Base-by-base conservation (phyloP, 1,284 basidiomycete species). In the Boletus smithii region DNA sequence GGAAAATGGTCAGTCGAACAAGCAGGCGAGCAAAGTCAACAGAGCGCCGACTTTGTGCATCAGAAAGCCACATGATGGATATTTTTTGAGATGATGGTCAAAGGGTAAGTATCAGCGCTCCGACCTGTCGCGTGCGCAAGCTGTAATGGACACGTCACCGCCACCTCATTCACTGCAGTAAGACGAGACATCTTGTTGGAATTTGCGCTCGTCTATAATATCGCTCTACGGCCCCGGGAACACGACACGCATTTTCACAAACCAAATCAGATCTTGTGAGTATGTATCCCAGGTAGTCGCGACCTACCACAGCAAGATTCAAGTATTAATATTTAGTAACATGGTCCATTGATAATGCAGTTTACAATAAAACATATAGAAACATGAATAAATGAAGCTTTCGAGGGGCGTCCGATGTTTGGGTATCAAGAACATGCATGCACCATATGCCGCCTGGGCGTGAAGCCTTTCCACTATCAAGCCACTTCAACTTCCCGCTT, bases 41-140 rank as follows among this genome's bases (percentile, higher is more conserved):
- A 29, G 14, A 34, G 22, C 20, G 38, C 77, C 48, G 30, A 85
- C 83, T 86, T 67, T 85, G 83, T 51, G 72, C 73, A 59, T 85
- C 83, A 49, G 83, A 81, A 41, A 86, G 69, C 83, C 83, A 85
- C 84, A 85, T 85, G 16, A 48, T 69, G 47, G 11, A 29, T 29
- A 17, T 14, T 26, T 47, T 53, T 49, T 53, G 42, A 42, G 43
- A 14, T 11, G 34, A 26, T 49, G 46, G 53, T 51, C n/a, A 2
- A 24, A 46, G 50, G 51, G 47, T 16, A 18, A 42, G 14, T 3
- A 8, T 27, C n/a, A 3, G 16, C 26, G 45, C 27, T 46, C n/a
- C n/a, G n/a, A n/a, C n/a, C n/a, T n/a, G n/a, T n/a, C n/a, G n/a
- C n/a, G n/a, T n/a, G n/a, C n/a, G 42, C 18, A 20, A 23, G 41